Percentiles rank a stretch among this genome's conserved stretches.
These are phyloP conservation scores for Medicago lupulina DNA, from an alignment of 306 rosid genomes.

Conservation along the genomic window DNA sequence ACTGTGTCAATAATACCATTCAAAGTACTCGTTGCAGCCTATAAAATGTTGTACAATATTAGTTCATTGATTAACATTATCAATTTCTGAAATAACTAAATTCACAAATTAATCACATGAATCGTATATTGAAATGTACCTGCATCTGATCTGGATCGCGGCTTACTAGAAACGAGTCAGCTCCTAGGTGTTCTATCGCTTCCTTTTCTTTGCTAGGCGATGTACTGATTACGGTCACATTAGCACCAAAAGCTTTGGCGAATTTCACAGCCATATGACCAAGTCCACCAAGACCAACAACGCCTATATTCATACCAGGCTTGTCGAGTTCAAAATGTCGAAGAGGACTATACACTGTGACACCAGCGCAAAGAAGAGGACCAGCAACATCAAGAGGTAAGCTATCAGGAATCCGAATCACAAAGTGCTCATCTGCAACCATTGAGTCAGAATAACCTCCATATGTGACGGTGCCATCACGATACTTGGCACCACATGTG, in stretches of 20 bases:
- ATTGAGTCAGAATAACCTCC: constrained; percentile 1
- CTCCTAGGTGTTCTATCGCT: constrained; percentile 23
- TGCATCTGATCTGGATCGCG: constrained; percentile 44
- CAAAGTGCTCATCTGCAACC: background rate
- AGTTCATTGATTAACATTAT: background rate
- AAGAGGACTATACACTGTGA: constrained; percentile 61
- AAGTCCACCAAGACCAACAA: constrained; percentile 4
- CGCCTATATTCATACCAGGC: background rate
- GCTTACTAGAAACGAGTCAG: constrained; percentile 44
- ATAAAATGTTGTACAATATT: background rate
- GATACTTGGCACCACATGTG: background rate
- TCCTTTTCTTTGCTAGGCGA: background rate
- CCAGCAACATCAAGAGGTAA: constrained; percentile 39
- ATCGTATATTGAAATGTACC: constrained; percentile 38
- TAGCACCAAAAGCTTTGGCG: background rate
- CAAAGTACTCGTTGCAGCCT: constrained; percentile 35
- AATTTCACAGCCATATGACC: constrained; percentile 10
- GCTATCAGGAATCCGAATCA: background rate
- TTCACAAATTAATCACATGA: background rate
- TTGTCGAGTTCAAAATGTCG: constrained; percentile 42
- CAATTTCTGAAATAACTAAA: background rate
- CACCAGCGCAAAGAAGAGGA: constrained; percentile 59
- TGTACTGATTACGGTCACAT: background rate
- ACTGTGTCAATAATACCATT: constrained; percentile 41
- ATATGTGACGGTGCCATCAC: background rate